phyloP scores from a whole-genome alignment of 495 filamentous ascomycete species.

The Massariosphaeria phaeospora region DNA sequence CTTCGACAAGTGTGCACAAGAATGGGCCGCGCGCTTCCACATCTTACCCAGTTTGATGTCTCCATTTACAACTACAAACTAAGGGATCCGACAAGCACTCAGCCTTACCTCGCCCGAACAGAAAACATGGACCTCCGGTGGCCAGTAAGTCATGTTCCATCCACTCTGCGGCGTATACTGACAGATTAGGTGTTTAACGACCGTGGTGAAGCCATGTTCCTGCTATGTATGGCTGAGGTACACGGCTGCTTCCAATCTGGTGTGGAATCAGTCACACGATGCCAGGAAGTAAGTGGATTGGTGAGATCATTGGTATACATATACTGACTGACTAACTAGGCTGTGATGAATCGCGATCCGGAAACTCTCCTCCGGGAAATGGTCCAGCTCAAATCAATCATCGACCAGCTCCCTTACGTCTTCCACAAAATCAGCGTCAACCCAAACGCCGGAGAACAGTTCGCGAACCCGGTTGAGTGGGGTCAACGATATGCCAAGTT shows the following conservation, averaged over 20 bases:
- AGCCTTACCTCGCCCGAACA: slow-evolving; percentile 46
- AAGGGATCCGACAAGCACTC: slow-evolving; percentile 44
- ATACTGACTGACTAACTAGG: too few relatives aligned
- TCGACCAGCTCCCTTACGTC: slow-evolving; percentile 49
- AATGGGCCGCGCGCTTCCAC: slow-evolving; percentile 47
- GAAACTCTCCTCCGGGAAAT: slow-evolving; percentile 48
- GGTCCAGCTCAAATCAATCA: slow-evolving; percentile 48
- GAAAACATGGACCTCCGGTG: slow-evolving; percentile 52
- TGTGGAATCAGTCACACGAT: slow-evolving; percentile 39
- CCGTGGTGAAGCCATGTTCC: slow-evolving; percentile 48
- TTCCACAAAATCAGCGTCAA: slow-evolving; percentile 52
- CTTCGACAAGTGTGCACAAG: slow-evolving; percentile 47
- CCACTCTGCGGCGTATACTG: background rate
- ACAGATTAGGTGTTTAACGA: slow-evolving; percentile 44
- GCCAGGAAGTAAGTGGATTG: too few relatives aligned
- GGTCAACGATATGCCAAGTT: slow-evolving; percentile 47
- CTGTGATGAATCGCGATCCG: slow-evolving; percentile 48
- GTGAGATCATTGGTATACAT: too few relatives aligned
- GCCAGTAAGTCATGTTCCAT: slow-evolving; percentile 31
- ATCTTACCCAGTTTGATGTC: slow-evolving; percentile 50
- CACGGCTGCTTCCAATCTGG: slow-evolving; percentile 38
- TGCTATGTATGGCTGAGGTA: slow-evolving; percentile 35
- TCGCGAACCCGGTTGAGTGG: slow-evolving; percentile 37
- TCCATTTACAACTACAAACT: slow-evolving; percentile 51
- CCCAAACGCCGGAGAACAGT: slow-evolving; percentile 45